phyloP scores from a whole-genome alignment of 1,284 basidiomycete species.

The Trametes versicolor region DNA sequence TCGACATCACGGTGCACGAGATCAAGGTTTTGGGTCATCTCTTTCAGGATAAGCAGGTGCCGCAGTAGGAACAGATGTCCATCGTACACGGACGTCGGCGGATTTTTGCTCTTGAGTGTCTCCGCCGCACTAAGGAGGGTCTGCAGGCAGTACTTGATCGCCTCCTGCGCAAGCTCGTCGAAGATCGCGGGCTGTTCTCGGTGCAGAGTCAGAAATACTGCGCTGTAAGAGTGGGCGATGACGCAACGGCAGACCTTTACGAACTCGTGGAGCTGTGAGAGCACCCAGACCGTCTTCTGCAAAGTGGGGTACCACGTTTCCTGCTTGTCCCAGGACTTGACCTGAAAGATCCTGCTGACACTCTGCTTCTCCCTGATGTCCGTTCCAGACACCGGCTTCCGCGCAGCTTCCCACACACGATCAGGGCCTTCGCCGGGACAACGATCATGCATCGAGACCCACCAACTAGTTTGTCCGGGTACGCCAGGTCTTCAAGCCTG shows the following conservation, averaged over 20 bases:
- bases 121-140: conserved; percentile 80
- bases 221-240: neutral
- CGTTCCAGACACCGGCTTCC: conserved; percentile 51
- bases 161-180: conserved; percentile 93
- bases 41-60: conserved; percentile 92
- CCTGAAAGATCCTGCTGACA: conserved; percentile 70
- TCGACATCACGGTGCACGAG: conserved; percentile 57
- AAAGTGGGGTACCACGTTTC: conserved; percentile 92
- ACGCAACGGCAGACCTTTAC: conserved; percentile 73
- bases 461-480: conserved; percentile 83
- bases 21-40: conserved; percentile 84
- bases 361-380: conserved; percentile 72
- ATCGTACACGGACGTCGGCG: conserved; percentile 64
- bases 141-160: conserved; percentile 81
- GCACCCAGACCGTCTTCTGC: conserved; percentile 86
- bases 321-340: conserved; percentile 78
- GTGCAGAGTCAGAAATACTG: conserved; percentile 11
- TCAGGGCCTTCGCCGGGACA: conserved; percentile 16
- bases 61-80: conserved; percentile 87
- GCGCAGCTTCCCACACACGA: conserved; percentile 48
- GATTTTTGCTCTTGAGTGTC: conserved; percentile 61
- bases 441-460: conserved; percentile 38
- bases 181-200: conserved; percentile 82
- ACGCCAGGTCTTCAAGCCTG: conserved; percentile 81
- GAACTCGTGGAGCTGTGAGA: conserved; percentile 88